Evolutionary conservation across 2,329 filamentous ascomycete genomes (phyloP).

Genomic region (Dactylellina haptotyla): DNA sequence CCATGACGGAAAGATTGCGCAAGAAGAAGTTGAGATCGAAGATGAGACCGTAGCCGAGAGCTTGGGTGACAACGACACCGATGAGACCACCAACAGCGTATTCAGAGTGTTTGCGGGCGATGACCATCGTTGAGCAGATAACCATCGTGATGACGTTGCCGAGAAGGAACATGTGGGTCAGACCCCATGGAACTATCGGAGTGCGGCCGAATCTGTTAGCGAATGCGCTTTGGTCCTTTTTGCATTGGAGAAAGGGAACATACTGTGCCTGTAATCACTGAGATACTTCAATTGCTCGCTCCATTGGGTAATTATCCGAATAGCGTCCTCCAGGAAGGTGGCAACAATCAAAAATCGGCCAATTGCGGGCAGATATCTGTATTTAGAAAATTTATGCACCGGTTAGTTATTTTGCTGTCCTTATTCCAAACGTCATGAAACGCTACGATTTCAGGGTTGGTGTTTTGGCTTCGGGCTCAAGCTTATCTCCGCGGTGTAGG

Average conservation of each 20-base stretch:
- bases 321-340: constrained; percentile 95
- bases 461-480: too few species aligned
- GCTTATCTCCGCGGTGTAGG: background rate
- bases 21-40: constrained; percentile 99
- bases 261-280: constrained; percentile 91
- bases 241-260: constrained; percentile 60
- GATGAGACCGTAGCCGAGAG: constrained; percentile 94
- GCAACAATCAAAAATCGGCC: constrained; percentile 98
- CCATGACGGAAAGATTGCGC: constrained; percentile 96
- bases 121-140: constrained; percentile 83
- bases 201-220: constrained; percentile 53
- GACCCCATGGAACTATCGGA: constrained; percentile 78
- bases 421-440: too few species aligned
- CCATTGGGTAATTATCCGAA: constrained; percentile 98
- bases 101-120: constrained; percentile 90
- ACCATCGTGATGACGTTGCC: constrained; percentile 90
- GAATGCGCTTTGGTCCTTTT: background rate
- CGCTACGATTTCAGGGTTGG: too few species aligned
- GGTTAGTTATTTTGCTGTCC: constrained; percentile 56
- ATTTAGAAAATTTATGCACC: constrained; percentile 57
- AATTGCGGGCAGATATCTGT: constrained; percentile 90
- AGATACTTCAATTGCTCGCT: constrained; percentile 92
- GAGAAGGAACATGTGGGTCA: constrained; percentile 93
- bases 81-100: constrained; percentile 91
- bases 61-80: constrained; percentile 89